Percentiles rank a stretch among this genome's conserved stretches.
These are phyloP conservation scores for Aspergillus sp. DNA, from an alignment of 2,329 filamentous ascomycete species.

Conservation along the genomic window DNA sequence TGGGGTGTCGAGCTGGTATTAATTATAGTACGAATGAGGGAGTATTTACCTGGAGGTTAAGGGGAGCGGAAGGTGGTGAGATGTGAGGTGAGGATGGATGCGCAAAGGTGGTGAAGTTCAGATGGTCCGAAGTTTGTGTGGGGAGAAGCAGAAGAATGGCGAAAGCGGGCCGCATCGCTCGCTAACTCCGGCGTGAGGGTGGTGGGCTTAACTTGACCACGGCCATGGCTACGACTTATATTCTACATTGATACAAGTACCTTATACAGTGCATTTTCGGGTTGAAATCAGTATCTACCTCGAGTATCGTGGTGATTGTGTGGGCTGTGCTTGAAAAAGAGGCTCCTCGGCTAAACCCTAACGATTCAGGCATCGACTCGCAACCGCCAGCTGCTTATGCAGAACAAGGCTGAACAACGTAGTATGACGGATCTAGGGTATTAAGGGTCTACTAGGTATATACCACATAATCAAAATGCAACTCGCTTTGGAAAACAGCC, in stretches of 20 bases:
- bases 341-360: slow-evolving; percentile 43
- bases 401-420: not conserved
- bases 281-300: not conserved
- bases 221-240: not conserved
- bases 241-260: not conserved
- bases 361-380: slow-evolving; percentile 12
- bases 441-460: not conserved
- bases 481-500: not conserved
- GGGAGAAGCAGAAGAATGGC: slow-evolving; percentile 15
- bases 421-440: not conserved
- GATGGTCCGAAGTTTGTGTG: slow-evolving; percentile 16
- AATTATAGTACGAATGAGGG: not conserved
- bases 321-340: slow-evolving; percentile 16
- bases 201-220: not conserved
- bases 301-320: slow-evolving; percentile 10
- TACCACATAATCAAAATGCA: not conserved
- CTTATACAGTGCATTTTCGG: not conserved
- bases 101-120: slow-evolving; percentile 25
- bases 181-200: slow-evolving; percentile 3
- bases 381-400: not conserved
- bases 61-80: slow-evolving; percentile 7
- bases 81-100: slow-evolving; percentile 14
- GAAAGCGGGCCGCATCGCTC: slow-evolving; percentile 14
- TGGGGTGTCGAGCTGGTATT: not conserved
- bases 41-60: slow-evolving; percentile 11